phyloP scores from a whole-genome alignment of 2,329 filamentous ascomycete genomes.

The Monilinia fructicola region DNA sequence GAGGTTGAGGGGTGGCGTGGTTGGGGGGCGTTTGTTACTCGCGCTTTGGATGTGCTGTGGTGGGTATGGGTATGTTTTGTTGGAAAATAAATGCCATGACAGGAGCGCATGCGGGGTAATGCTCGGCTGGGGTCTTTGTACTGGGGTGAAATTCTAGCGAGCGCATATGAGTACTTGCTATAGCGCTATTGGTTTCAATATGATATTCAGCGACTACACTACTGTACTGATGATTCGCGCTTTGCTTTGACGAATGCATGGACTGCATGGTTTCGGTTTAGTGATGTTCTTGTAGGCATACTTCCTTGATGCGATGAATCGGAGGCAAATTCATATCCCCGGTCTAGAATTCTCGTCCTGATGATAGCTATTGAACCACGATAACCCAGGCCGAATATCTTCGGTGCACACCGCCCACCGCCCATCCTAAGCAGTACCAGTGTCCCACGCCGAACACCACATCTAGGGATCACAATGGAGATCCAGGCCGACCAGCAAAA shows the following conservation, averaged over 20 bases:
- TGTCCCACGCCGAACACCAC: neutral
- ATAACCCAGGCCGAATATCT: neutral
- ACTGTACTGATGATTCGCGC: neutral
- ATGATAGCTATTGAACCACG: neutral
- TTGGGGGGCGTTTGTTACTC: no score
- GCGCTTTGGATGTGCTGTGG: neutral
- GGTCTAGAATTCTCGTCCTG: neutral
- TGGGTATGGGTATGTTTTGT: neutral
- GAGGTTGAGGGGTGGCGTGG: neutral
- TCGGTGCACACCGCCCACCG: no score
- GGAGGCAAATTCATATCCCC: neutral
- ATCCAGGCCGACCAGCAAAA: no score
- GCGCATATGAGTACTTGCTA: neutral
- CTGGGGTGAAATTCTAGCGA: neutral
- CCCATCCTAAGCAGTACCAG: neutral
- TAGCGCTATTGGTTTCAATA: neutral
- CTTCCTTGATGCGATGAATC: neutral
- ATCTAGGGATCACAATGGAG: neutral
- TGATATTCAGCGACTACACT: neutral
- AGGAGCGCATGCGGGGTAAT: no score
- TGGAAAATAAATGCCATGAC: no score
- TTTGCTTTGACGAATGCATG: neutral
- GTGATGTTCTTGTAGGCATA: no score
- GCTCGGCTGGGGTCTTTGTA: neutral
- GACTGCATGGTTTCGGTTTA: no score